A percentile compares a stretch with the other conserved stretches of the same genome.
Conservation (phyloP, 1,139 yeast species). For the Yamadazyma atlantica region DNA sequence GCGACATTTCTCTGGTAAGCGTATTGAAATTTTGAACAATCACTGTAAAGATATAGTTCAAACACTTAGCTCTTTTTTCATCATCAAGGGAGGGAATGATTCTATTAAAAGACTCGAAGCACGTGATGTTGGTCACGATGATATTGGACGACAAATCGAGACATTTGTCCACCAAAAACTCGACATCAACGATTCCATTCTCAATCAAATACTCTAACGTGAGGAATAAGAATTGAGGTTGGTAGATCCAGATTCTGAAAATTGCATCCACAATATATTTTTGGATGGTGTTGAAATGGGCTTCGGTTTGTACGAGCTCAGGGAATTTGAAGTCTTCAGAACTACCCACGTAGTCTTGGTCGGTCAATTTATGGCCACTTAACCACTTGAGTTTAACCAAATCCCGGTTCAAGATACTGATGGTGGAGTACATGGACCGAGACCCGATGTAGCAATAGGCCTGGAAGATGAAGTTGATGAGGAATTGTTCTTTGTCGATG, state of each 20-base stretch:
- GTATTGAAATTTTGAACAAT: conserved; percentile 38
- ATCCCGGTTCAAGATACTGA: conserved; percentile 62
- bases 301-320: conserved; percentile 29
- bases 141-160: conserved; percentile 36
- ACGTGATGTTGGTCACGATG: conserved; percentile 43
- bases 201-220: conserved; percentile 65
- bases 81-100: conserved; percentile 20
- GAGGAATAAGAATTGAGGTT: conserved; percentile 78
- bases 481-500: conserved; percentile 41
- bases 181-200: conserved; percentile 45
- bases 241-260: conserved; percentile 74
- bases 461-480: conserved; percentile 65
- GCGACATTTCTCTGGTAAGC: conserved; percentile 23
- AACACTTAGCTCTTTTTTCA: neutral
- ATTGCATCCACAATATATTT: conserved; percentile 61
- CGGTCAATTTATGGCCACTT: conserved; percentile 32
- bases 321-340: conserved; percentile 36
- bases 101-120: conserved; percentile 46
- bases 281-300: conserved; percentile 30
- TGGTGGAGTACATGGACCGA: conserved; percentile 85
- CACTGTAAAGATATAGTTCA: conserved; percentile 32
- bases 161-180: conserved; percentile 42
- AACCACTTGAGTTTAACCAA: conserved; percentile 49
- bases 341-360: conserved; percentile 23
- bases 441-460: conserved; percentile 81